Evolutionary conservation across 371 early-diverging fungal genomes (phyloP), one percentile per base, ranked within the genome.

Genomic region (Lichtheimia ornata): DNA sequence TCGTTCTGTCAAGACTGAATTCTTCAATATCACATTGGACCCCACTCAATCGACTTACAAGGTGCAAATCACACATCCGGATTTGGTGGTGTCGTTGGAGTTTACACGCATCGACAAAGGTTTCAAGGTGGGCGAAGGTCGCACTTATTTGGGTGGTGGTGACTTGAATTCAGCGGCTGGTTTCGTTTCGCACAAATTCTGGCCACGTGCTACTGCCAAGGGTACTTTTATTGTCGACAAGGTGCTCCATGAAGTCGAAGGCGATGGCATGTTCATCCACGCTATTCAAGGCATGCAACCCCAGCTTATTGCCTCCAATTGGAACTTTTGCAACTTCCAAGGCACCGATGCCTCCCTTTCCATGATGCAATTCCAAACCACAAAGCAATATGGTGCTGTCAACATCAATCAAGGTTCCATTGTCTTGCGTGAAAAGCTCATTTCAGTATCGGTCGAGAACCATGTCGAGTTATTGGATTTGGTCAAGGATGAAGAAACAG

Each of bases 251-350:
- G 86, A 89, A 47, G 70, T 88, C 35, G 81, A 81, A 43, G 91
- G 91, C 27, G 82, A 88, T 30, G 94, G 91, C 28, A 78, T 91
- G 67, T 93, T 90, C 70, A 86, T 92, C 55, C 92, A 93, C 68
- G 96, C 94, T 6, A 74, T 93, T 62, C 84, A 93, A 72, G 89
- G 84, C 58, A 91, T 91, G 84, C 88, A 90, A 58, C 95, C 96
- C 35, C 93, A 96, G 58, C 73, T 89, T 57, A 88, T 90, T 44
- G 93, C 91, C 15, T 83, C 87, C 51, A 88, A 87, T 61, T 95
- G 95, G 94, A 92, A 91, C 70, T 89, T 90, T 76, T 80, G 85
- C 58, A 71, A 88, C 68, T 86, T 94, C 74, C 86, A 87, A 43
- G 74, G 77, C 14, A 56, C 72, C n/a, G 71, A 83, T 50, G 84